Evolutionary conservation across 768 basidiomycete species (phyloP), one percentile per base, ranked within the genome.

Genomic region (Hygrophorus pudorinus): DNA sequence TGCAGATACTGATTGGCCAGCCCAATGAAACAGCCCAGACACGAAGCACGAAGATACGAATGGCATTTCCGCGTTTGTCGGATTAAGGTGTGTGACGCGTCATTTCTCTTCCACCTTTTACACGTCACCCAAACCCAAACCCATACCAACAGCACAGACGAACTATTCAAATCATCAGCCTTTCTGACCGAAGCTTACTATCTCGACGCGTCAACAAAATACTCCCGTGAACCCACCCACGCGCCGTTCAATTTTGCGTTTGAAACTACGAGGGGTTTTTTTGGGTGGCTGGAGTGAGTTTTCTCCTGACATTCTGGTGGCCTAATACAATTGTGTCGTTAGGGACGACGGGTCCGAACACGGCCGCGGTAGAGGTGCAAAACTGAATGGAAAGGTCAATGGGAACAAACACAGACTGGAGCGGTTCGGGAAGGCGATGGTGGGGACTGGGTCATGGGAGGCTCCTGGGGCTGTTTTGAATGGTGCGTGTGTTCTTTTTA

Each of bases 201-300:
- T 32, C 63, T 70, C 24, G 60, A 66, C 2, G 53, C 58, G n/a
- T 38, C 51, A 17, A 63, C 61, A 9, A 59, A 60, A 21, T 59
- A 59, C 28, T 69, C 64, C 4, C 55, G 52, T 17, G 68, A 73
- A 37, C 72, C 75, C 10, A 74, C 73, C 38, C 66, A 68, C 21
- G 70, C 81, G 3, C 82, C 85, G 0, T 87, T 87, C 55, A 84
- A 81, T 54, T 66, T 79, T 51, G 85, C 85, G 9, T 86, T 87
- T 53, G 65, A 66, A 63, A 56, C 53, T 52, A 59, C 45, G 52
- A 65, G 64, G 5, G 71, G 72, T 1, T 85, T 73, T 54, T 88
- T 87, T 51, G 75, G 73, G 14, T 88, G 85, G 85, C 65, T 88
- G 5, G 85, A 87, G 58, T 74, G 74, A 14, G 46, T 21, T 11